Conservation (phyloP, 257 asterid species). For the Phtheirospermum japonicum region DNA sequence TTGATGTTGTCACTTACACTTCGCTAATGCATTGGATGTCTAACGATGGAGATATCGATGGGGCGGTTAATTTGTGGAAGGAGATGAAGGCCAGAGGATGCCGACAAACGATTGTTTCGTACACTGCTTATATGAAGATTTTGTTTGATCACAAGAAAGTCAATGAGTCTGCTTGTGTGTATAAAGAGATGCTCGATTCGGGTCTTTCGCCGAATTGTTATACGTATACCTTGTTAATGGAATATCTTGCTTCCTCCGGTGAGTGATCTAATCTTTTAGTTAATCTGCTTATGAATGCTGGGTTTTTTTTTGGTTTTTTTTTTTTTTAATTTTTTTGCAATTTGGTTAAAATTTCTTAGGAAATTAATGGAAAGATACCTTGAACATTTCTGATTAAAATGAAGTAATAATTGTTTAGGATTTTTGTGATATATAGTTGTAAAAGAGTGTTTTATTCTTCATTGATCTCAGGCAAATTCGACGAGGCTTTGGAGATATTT, state of each 20-base stretch:
- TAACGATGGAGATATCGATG: constrained; percentile 65
- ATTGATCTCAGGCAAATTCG: constrained; percentile 53
- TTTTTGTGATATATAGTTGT: not conserved
- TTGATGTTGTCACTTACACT: constrained; percentile 81
- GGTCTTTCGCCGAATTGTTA: constrained; percentile 71
- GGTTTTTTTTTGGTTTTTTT: too few species aligned
- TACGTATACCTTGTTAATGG: constrained; percentile 82
- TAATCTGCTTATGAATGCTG: constrained; percentile 18
- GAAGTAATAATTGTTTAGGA: too few species aligned
- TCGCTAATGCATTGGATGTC: constrained; percentile 85
- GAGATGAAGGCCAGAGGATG: constrained; percentile 73
- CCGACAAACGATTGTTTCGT: constrained; percentile 72
- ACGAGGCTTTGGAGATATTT: constrained; percentile 74
- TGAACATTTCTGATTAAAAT: too few species aligned
- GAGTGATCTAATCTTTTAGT: constrained; percentile 24
- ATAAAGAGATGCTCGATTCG: constrained; percentile 75
- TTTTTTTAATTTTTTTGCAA: too few species aligned
- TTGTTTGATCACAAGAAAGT: constrained; percentile 59
- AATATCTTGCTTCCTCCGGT: constrained; percentile 83
- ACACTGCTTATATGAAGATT: constrained; percentile 86
- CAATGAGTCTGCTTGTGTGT: constrained; percentile 57
- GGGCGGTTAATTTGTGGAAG: constrained; percentile 65
- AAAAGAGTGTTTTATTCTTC: not conserved
- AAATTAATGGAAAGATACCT: too few species aligned
- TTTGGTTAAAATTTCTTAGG: too few species aligned